These are phyloP conservation scores for Juglanconis sp. DNA, from an alignment of 2,329 filamentous ascomycete species.

Conservation along the genomic window DNA sequence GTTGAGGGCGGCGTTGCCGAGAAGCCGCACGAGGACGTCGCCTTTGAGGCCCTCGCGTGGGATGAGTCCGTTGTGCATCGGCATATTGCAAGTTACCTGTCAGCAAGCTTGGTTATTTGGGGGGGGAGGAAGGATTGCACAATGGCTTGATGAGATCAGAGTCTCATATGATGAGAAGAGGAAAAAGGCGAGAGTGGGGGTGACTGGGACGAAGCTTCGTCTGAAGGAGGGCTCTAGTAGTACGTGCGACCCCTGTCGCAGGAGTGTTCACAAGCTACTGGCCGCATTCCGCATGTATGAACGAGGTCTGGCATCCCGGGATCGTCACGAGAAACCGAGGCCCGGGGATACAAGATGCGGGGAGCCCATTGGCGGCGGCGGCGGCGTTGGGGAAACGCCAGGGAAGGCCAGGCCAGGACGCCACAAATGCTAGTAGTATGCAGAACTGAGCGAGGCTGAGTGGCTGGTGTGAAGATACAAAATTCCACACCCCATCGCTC, in stretches of 20 bases:
- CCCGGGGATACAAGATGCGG: neutral
- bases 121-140: neutral
- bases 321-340: neutral
- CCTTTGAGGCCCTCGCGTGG: constrained; percentile 57
- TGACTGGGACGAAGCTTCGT: no score
- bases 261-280: no score
- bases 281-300: no score
- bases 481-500: no score
- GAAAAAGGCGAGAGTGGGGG: no score
- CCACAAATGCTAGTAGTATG: no score
- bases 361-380: neutral
- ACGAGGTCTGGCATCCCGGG: neutral
- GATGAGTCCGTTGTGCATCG: constrained; percentile 49
- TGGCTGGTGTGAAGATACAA: neutral
- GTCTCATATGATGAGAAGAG: no score
- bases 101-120: constrained; percentile 2
- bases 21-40: constrained; percentile 56
- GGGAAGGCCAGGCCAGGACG: neutral
- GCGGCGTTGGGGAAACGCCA: neutral
- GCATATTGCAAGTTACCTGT: constrained; percentile 30
- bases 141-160: neutral
- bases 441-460: neutral
- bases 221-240: no score
- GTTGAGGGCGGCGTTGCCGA: constrained; percentile 62
- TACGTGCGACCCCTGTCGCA: no score